Percentiles rank a stretch among this genome's conserved stretches.
Evolutionary conservation across 495 filamentous ascomycete genomes (phyloP).

Genomic region (Lophiostoma macrostomum): DNA sequence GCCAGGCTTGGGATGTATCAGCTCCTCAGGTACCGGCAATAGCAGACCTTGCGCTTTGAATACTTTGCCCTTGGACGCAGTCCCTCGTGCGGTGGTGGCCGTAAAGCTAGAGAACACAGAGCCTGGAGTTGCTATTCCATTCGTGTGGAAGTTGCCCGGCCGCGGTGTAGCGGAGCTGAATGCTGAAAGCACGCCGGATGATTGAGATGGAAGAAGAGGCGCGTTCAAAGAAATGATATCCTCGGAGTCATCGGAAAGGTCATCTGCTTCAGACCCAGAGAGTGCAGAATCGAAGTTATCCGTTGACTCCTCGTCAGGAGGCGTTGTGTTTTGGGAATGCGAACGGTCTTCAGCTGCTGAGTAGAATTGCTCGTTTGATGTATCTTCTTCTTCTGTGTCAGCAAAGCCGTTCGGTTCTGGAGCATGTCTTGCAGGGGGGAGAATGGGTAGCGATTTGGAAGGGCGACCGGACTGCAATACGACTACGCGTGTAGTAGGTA

Average conservation of each 20-base stretch:
- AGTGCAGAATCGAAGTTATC: slow-evolving; percentile 40
- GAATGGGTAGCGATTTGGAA: slow-evolving; percentile 39
- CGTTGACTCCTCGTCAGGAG: slow-evolving; percentile 51
- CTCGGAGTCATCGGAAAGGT: slow-evolving; percentile 43
- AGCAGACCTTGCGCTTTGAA: slow-evolving; percentile 81
- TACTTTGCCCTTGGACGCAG: slow-evolving; percentile 53
- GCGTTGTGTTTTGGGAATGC: slow-evolving; percentile 54
- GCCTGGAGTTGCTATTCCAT: slow-evolving; percentile 71
- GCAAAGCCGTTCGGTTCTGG: slow-evolving; percentile 55
- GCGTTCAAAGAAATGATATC: slow-evolving; percentile 70
- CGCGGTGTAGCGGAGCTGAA: slow-evolving; percentile 70
- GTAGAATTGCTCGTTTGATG: slow-evolving; percentile 82
- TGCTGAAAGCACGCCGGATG: slow-evolving; percentile 66
- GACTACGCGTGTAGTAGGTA: slow-evolving; percentile 66
- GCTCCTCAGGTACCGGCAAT: slow-evolving; percentile 66
- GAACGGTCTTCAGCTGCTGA: slow-evolving; percentile 76
- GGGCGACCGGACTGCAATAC: slow-evolving; percentile 55
- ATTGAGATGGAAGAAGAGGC: slow-evolving; percentile 68
- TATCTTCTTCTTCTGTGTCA: slow-evolving; percentile 70
- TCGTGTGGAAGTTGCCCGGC: slow-evolving; percentile 54
- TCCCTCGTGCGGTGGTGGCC: slow-evolving; percentile 67
- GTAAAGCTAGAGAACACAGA: slow-evolving; percentile 85
- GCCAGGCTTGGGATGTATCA: slow-evolving; percentile 78
- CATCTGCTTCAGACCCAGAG: slow-evolving; percentile 39
- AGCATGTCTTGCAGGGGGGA: slow-evolving; percentile 42